phyloP scores from a whole-genome alignment of 2,329 filamentous ascomycete genomes.

The Epichloe bromicola region DNA sequence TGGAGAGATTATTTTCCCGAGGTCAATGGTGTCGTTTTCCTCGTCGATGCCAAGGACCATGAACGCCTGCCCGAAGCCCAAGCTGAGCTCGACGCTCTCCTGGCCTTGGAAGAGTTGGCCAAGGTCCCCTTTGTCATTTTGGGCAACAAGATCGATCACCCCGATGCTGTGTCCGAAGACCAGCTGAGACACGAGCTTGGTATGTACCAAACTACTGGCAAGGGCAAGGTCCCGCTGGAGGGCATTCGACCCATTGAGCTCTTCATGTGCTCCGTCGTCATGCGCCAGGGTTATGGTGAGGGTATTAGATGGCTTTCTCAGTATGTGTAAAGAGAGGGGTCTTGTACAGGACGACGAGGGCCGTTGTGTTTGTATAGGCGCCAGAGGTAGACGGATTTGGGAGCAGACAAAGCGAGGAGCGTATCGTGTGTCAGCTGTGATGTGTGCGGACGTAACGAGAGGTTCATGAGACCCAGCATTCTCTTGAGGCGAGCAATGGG shows the following conservation, averaged over 20 bases:
- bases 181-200: slow-evolving; percentile 86
- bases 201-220: slow-evolving; percentile 90
- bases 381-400: neutral
- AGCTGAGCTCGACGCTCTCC: slow-evolving; percentile 87
- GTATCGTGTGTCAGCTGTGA: neutral
- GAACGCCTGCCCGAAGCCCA: slow-evolving; percentile 91
- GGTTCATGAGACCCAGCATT: slow-evolving; percentile 21
- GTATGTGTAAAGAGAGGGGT: slow-evolving; percentile 53
- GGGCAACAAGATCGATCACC: slow-evolving; percentile 99
- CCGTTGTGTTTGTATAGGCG: neutral
- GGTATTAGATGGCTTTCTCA: slow-evolving; percentile 86
- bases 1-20: slow-evolving; percentile 98
- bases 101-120: slow-evolving; percentile 90
- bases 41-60: slow-evolving; percentile 94
- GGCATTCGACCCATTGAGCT: slow-evolving; percentile 91
- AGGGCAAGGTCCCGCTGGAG: slow-evolving; percentile 86
- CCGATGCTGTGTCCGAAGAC: slow-evolving; percentile 88
- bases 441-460: slow-evolving; percentile 4
- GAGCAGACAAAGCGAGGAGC: neutral
- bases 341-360: neutral
- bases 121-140: slow-evolving; percentile 95
- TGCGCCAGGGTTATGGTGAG: slow-evolving; percentile 91
- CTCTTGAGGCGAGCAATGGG: slow-evolving; percentile 21
- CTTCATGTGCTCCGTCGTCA: slow-evolving; percentile 98
- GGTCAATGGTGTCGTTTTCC: slow-evolving; percentile 92